Evolutionary conservation across 371 early-diverging fungal genomes (phyloP), one percentile per base, ranked within the genome.

Genomic region (Syncephalastrum sp.): DNA sequence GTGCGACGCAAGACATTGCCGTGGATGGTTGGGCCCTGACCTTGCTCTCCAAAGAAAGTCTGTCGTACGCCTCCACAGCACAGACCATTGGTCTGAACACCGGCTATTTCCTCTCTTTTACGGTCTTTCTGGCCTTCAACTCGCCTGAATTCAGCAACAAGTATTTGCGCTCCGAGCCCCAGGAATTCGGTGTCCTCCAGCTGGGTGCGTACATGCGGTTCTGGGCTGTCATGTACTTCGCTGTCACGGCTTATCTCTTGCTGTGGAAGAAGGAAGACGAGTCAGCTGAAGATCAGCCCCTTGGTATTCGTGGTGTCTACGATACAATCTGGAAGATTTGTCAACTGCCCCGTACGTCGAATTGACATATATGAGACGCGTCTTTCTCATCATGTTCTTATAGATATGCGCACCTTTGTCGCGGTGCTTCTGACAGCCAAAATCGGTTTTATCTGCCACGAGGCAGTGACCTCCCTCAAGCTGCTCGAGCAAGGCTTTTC

Each of bases 21-120:
- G 98, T 98, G 4, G 99, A 97, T 66, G 99, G 91, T 6, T 97
- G 98, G 98, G 98, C 98, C 2, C 68, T 97, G 53, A 95, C 95
- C 0, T 71, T 97, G 21, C 70, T 97, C 42, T 88, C 91, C 12
- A 90, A 93, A 60, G 94, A 96, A 50, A 91, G 89, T 63, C 69
- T 93, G 45, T 88, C 90, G 0, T 92, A 86, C 69, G 97, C 98
- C 0, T 93, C 93, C 17, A 93, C 95, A 0, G 95, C 94, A 12
- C 97, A 98, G 68, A 97, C 99, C 1, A 90, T 98, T 50, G 99
- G 98, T 5, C 79, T 98, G 48, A 98, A 95, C 70, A 86, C 88
- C 25, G 95, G 99, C 33, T 96, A 93, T 65, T 98, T 98, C 51
- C 51, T 97, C 47, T 93, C 94, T 13, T 98, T 97, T 70, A 98